A percentile compares a stretch with the other conserved stretches of the same genome.
Conservation (phyloP, 129 eudicot species). For the sunflower (Helianthus annuus) region HanXRQr2.0-SUNRISE NC_035444.2:57858293-57858792, state of each 20-base stretch:
- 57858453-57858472: slow-evolving; percentile 97
- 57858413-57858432: slow-evolving; percentile 86
- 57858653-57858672: slow-evolving; percentile 91
- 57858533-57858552: slow-evolving; percentile 92
- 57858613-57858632: slow-evolving; percentile 93
- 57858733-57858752: slow-evolving; percentile 81
- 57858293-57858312: slow-evolving; percentile 97
- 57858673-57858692: slow-evolving; percentile 98
- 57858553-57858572: slow-evolving; percentile 91
- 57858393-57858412: slow-evolving; percentile 88
- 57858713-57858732: slow-evolving; percentile 83
- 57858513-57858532: slow-evolving; percentile 81
- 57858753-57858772: slow-evolving; percentile 90
- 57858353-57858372: slow-evolving; percentile 74
- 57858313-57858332: slow-evolving; percentile 97
- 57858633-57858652: slow-evolving; percentile 97
- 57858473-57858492: slow-evolving; percentile 67
- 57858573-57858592: slow-evolving; percentile 85
- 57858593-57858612: slow-evolving; percentile 86
- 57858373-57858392: slow-evolving; percentile 64
- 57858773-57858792: slow-evolving; percentile 74
- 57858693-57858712: slow-evolving; percentile 88
- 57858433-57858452: slow-evolving; percentile 92
- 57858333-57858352: slow-evolving; percentile 84
- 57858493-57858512: slow-evolving; percentile 90